Conservation (phyloP, 306 rosid species). For the Malus sylvestris region DNA sequence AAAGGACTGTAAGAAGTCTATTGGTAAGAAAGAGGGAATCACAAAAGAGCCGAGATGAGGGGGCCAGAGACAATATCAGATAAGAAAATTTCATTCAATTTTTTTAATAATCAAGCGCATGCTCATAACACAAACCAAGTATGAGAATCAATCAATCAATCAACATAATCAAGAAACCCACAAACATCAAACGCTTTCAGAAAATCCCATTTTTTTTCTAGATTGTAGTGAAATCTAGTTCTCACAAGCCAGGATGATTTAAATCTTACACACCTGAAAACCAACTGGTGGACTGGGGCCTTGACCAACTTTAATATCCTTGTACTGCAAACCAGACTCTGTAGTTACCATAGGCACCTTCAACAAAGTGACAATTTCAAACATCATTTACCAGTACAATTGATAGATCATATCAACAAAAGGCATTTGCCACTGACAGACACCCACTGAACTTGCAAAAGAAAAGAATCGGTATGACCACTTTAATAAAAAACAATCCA, state of each 20-base stretch:
- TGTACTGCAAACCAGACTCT: slow-evolving; percentile 84
- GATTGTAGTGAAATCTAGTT: background rate
- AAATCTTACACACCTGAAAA: slow-evolving; percentile 58
- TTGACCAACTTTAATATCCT: slow-evolving; percentile 77
- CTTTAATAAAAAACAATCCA: background rate
- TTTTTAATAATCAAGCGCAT: background rate
- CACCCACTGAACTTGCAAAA: background rate
- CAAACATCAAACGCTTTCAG: background rate
- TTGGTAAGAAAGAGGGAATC: background rate
- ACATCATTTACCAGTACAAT: background rate
- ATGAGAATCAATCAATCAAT: background rate
- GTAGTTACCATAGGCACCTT: slow-evolving; percentile 84
- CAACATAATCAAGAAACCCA: background rate
- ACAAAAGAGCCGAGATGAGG: background rate
- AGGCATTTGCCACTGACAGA: background rate
- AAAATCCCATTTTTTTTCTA: background rate
- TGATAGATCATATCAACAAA: background rate
- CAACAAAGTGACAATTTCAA: slow-evolving; percentile 22
- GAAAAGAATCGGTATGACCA: background rate
- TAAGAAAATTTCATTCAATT: background rate
- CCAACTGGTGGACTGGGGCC: slow-evolving; percentile 95
- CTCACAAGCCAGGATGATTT: slow-evolving; percentile 11
- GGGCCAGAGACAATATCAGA: background rate
- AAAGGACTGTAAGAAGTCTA: background rate
- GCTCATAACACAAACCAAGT: background rate